These are phyloP conservation scores for Melastoma malabathricum DNA, from an alignment of 345 rosid genomes.

Conservation along the genomic window DNA sequence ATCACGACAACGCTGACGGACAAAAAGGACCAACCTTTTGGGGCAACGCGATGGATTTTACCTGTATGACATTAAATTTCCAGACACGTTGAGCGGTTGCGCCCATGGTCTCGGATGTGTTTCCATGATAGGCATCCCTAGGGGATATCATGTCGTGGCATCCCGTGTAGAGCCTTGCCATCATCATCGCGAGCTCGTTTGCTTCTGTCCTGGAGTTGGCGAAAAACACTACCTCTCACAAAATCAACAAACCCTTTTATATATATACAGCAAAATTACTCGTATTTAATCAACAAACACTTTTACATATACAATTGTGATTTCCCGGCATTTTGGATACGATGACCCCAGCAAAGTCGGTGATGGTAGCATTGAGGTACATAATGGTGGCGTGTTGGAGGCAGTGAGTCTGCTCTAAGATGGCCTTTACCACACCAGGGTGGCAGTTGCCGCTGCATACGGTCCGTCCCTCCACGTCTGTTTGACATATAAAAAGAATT, in stretches of 20 bases:
- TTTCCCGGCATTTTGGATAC: constrained; percentile 81
- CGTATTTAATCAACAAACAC: neutral
- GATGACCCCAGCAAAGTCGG: constrained; percentile 78
- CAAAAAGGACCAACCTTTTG: too few relatives aligned
- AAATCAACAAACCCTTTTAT: neutral
- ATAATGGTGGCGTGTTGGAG: constrained; percentile 84
- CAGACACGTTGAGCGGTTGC: constrained; percentile 72
- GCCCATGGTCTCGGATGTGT: constrained; percentile 86
- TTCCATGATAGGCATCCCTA: constrained; percentile 87
- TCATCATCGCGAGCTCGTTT: constrained; percentile 90
- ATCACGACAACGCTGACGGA: neutral
- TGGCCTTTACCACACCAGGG: constrained; percentile 70
- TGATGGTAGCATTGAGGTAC: constrained; percentile 62
- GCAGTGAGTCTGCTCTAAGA: constrained; percentile 51
- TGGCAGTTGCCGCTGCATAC: constrained; percentile 94
- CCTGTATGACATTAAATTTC: constrained; percentile 89
- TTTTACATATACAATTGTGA: constrained; percentile 25
- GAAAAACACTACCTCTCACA: constrained; percentile 63
- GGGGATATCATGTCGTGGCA: constrained; percentile 73
- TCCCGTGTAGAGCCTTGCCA: constrained; percentile 78
- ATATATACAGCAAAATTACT: too few relatives aligned
- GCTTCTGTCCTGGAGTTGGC: constrained; percentile 98
- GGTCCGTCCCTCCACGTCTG: constrained; percentile 72
- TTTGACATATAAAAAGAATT: too few relatives aligned
- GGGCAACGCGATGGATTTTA: constrained; percentile 3